These are phyloP conservation scores for Entelexis paramagnoliae DNA, from an alignment of 1,139 yeast species.

Conservation along the genomic window DNA sequence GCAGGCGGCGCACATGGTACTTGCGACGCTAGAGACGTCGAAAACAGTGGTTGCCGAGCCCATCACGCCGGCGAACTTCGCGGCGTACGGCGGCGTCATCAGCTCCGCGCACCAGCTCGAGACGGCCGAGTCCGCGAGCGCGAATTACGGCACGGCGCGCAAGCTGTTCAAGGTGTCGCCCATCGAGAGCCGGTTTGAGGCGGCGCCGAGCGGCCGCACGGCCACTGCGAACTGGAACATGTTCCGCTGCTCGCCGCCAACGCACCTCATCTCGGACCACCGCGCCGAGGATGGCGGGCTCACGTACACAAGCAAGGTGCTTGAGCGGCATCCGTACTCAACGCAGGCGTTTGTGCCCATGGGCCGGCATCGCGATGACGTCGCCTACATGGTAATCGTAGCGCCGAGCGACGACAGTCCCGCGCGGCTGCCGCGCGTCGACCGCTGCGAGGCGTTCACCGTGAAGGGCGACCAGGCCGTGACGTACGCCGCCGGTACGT, in stretches of 20 bases:
- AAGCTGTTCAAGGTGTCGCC: constrained; percentile 68
- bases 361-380: constrained; percentile 47
- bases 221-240: constrained; percentile 69
- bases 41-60: constrained; percentile 31
- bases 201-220: constrained; percentile 25
- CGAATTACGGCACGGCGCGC: constrained; percentile 90
- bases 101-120: constrained; percentile 46
- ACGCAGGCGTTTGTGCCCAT: constrained; percentile 86
- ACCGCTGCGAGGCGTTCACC: constrained; percentile 52
- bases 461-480: constrained; percentile 81
- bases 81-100: constrained; percentile 45
- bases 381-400: constrained; percentile 69
- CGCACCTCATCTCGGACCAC: constrained; percentile 40
- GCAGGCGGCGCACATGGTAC: constrained; percentile 22
- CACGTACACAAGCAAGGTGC: constrained; percentile 50
- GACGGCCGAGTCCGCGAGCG: constrained; percentile 41
- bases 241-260: constrained; percentile 71
- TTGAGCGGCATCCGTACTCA: constrained; percentile 85
- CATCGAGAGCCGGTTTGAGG: constrained; percentile 47
- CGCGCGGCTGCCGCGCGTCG: constrained; percentile 46
- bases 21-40: constrained; percentile 25
- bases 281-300: constrained; percentile 14
- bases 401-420: constrained; percentile 40
- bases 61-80: constrained; percentile 42
- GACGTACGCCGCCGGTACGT: constrained; percentile 68